Base-by-base conservation (phyloP, 441 rosid genomes). In the Manihot esculenta region DNA sequence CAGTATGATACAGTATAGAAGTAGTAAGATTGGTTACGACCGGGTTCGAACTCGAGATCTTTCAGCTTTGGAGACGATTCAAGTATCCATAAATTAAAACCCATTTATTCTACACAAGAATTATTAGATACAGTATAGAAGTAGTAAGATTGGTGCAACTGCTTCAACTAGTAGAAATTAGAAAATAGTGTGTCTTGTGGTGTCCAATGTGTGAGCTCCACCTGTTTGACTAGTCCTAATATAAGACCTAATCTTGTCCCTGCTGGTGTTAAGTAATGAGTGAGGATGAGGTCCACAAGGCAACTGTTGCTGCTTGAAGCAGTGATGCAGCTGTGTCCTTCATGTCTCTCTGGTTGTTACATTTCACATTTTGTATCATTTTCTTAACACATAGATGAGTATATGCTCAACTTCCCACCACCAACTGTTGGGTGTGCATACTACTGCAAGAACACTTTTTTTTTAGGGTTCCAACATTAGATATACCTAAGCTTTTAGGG, bases 341-440 rank as follows among this genome's bases (percentile, higher is more conserved):
- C 1, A 30, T 30, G 35, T 30, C 35, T 30, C 35, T 30, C 35
- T 30, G 35, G 2, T 30, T 30, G 35, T 30, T 30, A 7, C 56
- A n/a, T 23, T 55, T 23, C 3, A 55, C 33, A 55, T 35, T 35
- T n/a, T 35, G 41, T 35, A 5, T 35, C 41, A 35, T 35, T 35
- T 30, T 4, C 33, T 30, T 6, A 35, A 35, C 41, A 35, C n/a
- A 49, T 21, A 38, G 41, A 61, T 5, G 10, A 27, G 11, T 18
- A 24, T 18, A 24, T 26, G 55, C 11, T 4, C 21, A 69, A 27
- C 76, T 59, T 24, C 21, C 73, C 14, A 69, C 61, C 35, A 69
- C 61, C 72, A 26, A 69, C 64, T 26, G 64, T 45, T 57, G 26
- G 72, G 72, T 57, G 51, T 11, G 26, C 42, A 26, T 18, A 15